A percentile compares a stretch with the other conserved stretches of the same genome.
Evolutionary conservation across 352 stramenopile species (phyloP).

Genomic region (Plasmopara halstedii): DNA sequence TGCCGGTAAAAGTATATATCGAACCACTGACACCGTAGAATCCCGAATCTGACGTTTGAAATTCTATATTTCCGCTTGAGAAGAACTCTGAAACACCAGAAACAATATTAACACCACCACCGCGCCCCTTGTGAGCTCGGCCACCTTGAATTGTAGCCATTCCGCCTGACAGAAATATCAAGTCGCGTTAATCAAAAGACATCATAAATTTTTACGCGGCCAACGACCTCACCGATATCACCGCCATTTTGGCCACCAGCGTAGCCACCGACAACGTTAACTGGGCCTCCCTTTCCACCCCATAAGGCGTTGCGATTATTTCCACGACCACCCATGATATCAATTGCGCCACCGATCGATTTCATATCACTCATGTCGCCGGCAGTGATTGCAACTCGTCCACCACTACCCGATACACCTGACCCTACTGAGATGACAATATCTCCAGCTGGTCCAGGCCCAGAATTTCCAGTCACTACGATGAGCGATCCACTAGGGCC

Average conservation of each 20-base stretch:
- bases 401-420: constrained; percentile 79
- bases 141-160: constrained; percentile 42
- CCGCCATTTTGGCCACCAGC: constrained; percentile 31
- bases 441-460: constrained; percentile 61
- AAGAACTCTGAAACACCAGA: constrained; percentile 33
- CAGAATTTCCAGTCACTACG: constrained; percentile 65
- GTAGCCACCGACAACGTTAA: constrained; percentile 49
- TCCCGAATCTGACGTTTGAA: constrained; percentile 63
- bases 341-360: constrained; percentile 42
- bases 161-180: constrained; percentile 24
- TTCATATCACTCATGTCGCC: constrained; percentile 41
- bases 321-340: constrained; percentile 41
- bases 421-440: constrained; percentile 73
- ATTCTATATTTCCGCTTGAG: constrained; percentile 45
- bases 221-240: constrained; percentile 34
- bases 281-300: constrained; percentile 50
- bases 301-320: constrained; percentile 29
- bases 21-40: constrained; percentile 60
- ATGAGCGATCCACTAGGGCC: constrained; percentile 66
- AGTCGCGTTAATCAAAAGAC: constrained; percentile 1
- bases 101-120: constrained; percentile 40
- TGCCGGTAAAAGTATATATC: constrained; percentile 51
- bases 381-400: constrained; percentile 61
- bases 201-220: neutral
- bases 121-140: constrained; percentile 32